Percentiles rank a stretch among this genome's conserved stretches.
Evolutionary conservation across 371 early-diverging fungal genomes (phyloP).

Genomic region (Mortierella sp.): DNA sequence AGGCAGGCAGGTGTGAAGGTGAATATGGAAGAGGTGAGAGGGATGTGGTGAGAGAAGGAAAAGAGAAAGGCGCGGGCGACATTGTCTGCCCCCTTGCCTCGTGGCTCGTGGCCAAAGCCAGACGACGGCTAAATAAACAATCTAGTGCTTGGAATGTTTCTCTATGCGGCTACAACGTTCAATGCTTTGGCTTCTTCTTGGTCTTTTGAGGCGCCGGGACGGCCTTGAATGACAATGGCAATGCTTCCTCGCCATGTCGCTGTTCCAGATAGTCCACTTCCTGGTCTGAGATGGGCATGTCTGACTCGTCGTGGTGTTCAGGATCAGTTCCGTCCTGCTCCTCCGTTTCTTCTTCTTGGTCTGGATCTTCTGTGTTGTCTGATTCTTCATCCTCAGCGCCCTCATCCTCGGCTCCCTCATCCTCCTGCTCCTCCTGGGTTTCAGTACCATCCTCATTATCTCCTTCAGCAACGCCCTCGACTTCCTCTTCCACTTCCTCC

Average conservation of each 20-base stretch:
- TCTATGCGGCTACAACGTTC: too few species aligned
- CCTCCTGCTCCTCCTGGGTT: too few species aligned
- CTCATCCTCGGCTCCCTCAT: conserved; percentile 7
- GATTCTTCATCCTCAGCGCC: conserved; percentile 1
- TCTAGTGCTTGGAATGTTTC: too few species aligned
- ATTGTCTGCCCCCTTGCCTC: too few species aligned
- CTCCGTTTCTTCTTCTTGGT: conserved; percentile 22
- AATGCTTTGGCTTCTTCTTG: too few species aligned
- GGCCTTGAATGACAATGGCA: not conserved
- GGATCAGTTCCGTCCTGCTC: conserved; percentile 10
- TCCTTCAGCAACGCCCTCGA: conserved; percentile 1
- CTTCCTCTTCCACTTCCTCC: conserved; percentile 5
- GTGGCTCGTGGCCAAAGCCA: too few species aligned
- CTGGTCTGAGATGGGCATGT: conserved; percentile 34
- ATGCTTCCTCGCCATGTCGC: conserved; percentile 29
- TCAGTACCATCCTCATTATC: not conserved
- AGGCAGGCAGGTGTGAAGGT: too few species aligned
- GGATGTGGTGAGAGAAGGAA: not conserved
- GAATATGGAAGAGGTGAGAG: too few species aligned
- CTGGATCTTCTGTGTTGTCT: conserved; percentile 1
- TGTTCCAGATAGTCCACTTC: conserved; percentile 44
- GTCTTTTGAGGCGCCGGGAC: too few species aligned
- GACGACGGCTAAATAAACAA: too few species aligned
- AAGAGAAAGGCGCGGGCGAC: not conserved
- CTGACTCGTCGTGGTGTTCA: conserved; percentile 41